A percentile compares a stretch with the other conserved stretches of the same genome.
Evolutionary conservation across 192 early-diverging fungal species (phyloP).

Genomic region (Coemansia sp.): DNA sequence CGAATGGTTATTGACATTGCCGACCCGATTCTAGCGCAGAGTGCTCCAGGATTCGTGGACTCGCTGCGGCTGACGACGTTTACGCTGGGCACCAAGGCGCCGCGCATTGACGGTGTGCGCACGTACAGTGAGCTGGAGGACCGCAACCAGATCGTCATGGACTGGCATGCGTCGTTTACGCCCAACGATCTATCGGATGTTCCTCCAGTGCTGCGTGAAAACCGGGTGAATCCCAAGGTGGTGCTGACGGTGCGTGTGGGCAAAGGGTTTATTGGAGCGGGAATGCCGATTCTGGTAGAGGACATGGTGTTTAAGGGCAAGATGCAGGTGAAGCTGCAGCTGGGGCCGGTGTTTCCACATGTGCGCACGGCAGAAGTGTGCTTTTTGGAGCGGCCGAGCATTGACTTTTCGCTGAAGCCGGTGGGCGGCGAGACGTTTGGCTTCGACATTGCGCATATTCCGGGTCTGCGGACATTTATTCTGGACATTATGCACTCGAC

Average conservation of each 20-base stretch:
- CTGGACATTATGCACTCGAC: conserved; percentile 69
- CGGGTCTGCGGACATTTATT: conserved; percentile 77
- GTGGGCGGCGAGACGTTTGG: conserved; percentile 81
- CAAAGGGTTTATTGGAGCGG: conserved; percentile 80
- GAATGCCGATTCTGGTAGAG: conserved; percentile 80
- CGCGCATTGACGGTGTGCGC: conserved; percentile 67
- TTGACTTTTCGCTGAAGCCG: conserved; percentile 90
- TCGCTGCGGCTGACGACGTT: conserved; percentile 71
- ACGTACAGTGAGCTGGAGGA: conserved; percentile 65
- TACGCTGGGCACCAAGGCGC: conserved; percentile 76
- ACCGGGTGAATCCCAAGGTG: conserved; percentile 82
- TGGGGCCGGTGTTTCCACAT: conserved; percentile 84
- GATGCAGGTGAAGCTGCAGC: conserved; percentile 77
- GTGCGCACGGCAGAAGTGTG: conserved; percentile 78
- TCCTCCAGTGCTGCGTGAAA: conserved; percentile 63
- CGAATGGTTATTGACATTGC: conserved; percentile 67
- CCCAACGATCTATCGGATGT: conserved; percentile 78
- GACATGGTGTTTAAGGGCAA: conserved; percentile 80
- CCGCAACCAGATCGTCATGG: conserved; percentile 82
- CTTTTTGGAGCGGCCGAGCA: conserved; percentile 79
- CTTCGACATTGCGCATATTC: conserved; percentile 85
- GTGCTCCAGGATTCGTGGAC: conserved; percentile 78
- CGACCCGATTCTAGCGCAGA: conserved; percentile 71
- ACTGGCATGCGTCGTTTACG: conserved; percentile 83
- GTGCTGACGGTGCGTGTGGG: conserved; percentile 82